Conservation (phyloP, 371 early-diverging fungal genomes). For the Umbelopsis sp. region DNA sequence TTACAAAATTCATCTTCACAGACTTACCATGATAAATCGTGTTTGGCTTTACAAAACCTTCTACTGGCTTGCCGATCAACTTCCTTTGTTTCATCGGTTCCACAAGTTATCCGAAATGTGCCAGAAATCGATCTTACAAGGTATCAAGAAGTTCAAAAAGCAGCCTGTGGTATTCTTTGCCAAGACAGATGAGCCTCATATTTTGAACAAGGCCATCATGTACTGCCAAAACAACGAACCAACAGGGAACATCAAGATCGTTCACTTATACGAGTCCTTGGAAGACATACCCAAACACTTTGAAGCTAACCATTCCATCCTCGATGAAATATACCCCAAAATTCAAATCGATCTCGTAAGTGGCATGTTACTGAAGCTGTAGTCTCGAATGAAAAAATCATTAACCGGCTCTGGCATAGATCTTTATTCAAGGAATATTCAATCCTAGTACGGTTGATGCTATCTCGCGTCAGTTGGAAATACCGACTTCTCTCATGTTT, state of each 20-base stretch:
- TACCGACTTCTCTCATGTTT: slow-evolving; percentile 52
- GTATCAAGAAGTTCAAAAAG: slow-evolving; percentile 40
- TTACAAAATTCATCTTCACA: background rate
- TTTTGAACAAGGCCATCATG: slow-evolving; percentile 60
- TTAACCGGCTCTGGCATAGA: slow-evolving; percentile 16
- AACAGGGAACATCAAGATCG: slow-evolving; percentile 49
- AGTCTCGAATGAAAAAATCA: background rate
- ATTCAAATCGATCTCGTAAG: slow-evolving; percentile 54
- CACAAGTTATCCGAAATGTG: slow-evolving; percentile 26
- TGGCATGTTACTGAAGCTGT: background rate
- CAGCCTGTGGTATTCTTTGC: slow-evolving; percentile 58
- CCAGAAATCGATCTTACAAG: slow-evolving; percentile 28
- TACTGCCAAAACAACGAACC: slow-evolving; percentile 56
- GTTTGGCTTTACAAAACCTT: slow-evolving; percentile 48
- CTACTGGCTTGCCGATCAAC: slow-evolving; percentile 38
- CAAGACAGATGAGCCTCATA: slow-evolving; percentile 59
- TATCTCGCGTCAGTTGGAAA: slow-evolving; percentile 44
- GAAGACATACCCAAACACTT: slow-evolving; percentile 45
- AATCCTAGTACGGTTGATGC: slow-evolving; percentile 49
- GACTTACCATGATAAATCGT: slow-evolving; percentile 41
- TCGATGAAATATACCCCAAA: slow-evolving; percentile 56
- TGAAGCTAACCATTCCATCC: slow-evolving; percentile 46
- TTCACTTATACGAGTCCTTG: slow-evolving; percentile 42
- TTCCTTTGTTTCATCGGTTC: slow-evolving; percentile 26
- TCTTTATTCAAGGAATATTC: slow-evolving; percentile 50